Base-by-base conservation (phyloP, 2,329 filamentous ascomycete species). In the Chaetomium strumarium region DNA sequence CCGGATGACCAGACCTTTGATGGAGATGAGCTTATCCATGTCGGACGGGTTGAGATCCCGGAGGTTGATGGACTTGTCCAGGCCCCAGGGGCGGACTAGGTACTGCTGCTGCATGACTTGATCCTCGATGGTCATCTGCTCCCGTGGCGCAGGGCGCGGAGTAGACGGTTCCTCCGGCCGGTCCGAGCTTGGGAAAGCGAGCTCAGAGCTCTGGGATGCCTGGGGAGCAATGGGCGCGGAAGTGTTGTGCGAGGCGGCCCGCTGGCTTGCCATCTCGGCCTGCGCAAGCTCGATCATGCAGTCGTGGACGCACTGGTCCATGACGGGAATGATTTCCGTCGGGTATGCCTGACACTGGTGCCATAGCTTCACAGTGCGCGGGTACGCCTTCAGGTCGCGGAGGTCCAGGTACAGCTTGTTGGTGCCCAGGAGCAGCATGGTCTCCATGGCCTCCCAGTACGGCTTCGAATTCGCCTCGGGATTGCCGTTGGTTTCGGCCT, bases 1-100 rank as follows among this genome's bases (percentile, higher is more conserved):
- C 57, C 93, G 85, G 64, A 99, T 99, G 55, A 99, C 93, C 14
- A 99, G 78, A 42, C 93, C 93, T 71, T 97, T 99, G 70, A 99
- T 85, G 60, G 86, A 89, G 60, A 99, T 86, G 59, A 99, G 80
- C 66, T 95, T 95, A 71, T 99, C 95, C 81, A 97, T 96, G 65
- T 97, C 90, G 51, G 87, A 87, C 5, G 93, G 93, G 66, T 99
- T 95, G 34, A 99, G 78, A 56, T 97, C 93, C 70, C 93, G 84
- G 74, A 99, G 78, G 63, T 99, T 99, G 59, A 91, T 88, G 0
- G 85, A 85, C 58, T 84, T 80, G 63, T 96, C 91, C 42, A 97
- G 74, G 8, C 91, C 91, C 67, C 91, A 96, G 0, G 92, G 90
- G 55, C 95, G 80, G 30, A 96, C 89, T 63, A 92, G 86, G 68